Evolutionary conservation across 805 yeast species (phyloP).

Genomic region (Grigorovia humatica): DNA sequence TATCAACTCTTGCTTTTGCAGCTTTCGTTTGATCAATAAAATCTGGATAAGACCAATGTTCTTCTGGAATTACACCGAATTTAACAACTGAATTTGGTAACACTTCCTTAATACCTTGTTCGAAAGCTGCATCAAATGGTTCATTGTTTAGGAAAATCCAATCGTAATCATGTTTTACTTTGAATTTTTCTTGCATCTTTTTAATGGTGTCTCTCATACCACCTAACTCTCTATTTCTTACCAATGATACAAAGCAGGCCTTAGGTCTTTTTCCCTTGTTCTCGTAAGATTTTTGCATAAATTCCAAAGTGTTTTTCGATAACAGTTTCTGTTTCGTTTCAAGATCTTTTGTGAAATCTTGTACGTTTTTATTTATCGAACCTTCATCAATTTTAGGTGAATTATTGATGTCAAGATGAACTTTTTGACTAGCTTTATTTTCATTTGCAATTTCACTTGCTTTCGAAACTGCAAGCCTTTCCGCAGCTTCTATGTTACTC

Average conservation of each 20-base stretch:
- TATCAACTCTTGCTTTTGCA: constrained; percentile 42
- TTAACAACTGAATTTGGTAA: constrained; percentile 52
- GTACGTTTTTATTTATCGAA: too few relatives aligned
- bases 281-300: constrained; percentile 12
- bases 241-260: constrained; percentile 43
- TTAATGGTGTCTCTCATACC: constrained; percentile 53
- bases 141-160: constrained; percentile 89
- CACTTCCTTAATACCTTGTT: constrained; percentile 38
- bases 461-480: too few relatives aligned
- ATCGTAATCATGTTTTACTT: constrained; percentile 64
- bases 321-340: too few relatives aligned
- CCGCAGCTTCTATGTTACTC: too few relatives aligned
- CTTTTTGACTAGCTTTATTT: too few relatives aligned
- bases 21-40: constrained; percentile 71
- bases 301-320: constrained; percentile 7
- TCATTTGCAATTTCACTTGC: too few relatives aligned
- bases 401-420: too few relatives aligned
- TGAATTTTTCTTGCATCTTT: constrained; percentile 71
- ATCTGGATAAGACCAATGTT: constrained; percentile 82
- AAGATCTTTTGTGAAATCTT: too few relatives aligned
- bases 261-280: constrained; percentile 18
- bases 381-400: too few relatives aligned
- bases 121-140: constrained; percentile 64
- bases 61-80: constrained; percentile 63
- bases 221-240: constrained; percentile 55